A percentile compares a stretch with the other conserved stretches of the same genome.
Conservation (phyloP, 2,329 filamentous ascomycete genomes). For the Alternaria panax region DNA sequence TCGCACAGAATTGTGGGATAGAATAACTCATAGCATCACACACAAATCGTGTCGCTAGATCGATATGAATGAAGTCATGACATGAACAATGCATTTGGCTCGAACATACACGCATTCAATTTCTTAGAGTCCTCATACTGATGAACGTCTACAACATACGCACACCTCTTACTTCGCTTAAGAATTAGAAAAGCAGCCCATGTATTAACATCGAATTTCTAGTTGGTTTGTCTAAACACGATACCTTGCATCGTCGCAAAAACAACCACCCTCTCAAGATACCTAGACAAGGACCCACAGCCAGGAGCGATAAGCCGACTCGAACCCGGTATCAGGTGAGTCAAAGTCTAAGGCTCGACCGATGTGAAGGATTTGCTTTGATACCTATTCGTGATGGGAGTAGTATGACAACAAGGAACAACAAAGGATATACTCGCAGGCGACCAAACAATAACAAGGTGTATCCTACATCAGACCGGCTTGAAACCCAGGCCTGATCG, state of each 20-base stretch:
- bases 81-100: not conserved
- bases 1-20: not conserved
- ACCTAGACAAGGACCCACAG: not conserved
- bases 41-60: not conserved
- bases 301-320: not conserved
- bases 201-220: not conserved
- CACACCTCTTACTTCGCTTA: not conserved
- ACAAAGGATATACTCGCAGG: too few species aligned
- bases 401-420: not conserved
- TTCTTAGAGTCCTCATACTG: too few species aligned
- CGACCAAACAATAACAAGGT: not conserved
- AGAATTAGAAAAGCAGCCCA: rapidly evolving
- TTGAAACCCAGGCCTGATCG: not conserved
- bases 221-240: not conserved
- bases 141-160: not conserved
- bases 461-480: not conserved
- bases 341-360: not conserved
- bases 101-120: not conserved
- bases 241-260: not conserved
- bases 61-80: not conserved
- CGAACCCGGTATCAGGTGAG: not conserved
- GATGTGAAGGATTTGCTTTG: not conserved
- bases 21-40: not conserved
- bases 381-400: not conserved
- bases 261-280: not conserved